These are phyloP conservation scores for Penicillium carneum DNA, from an alignment of 2,329 filamentous ascomycete genomes.

Conservation along the genomic window DNA sequence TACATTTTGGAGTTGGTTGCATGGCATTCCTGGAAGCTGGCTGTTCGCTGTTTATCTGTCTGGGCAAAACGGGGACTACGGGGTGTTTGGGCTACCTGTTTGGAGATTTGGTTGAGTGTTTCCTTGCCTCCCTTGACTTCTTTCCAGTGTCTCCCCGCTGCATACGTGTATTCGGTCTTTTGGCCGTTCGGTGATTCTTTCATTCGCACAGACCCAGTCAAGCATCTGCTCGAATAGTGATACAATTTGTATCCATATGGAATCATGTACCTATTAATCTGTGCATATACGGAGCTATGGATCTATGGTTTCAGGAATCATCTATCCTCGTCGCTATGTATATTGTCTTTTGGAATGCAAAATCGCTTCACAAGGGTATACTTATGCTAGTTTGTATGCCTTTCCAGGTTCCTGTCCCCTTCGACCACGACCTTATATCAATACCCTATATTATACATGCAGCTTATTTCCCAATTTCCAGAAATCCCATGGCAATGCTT, in stretches of 20 bases:
- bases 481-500: slow-evolving; percentile 44
- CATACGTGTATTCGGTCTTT: slow-evolving; percentile 8
- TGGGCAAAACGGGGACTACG: slow-evolving; percentile 20
- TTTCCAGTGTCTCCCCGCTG: not conserved
- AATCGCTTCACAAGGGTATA: slow-evolving; percentile 9
- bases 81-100: slow-evolving; percentile 29
- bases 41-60: slow-evolving; percentile 27
- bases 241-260: not conserved
- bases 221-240: not conserved
- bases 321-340: not conserved
- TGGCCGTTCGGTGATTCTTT: not conserved
- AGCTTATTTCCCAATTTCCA: slow-evolving; percentile 39
- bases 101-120: not conserved
- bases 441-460: not conserved
- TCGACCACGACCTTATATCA: too few relatives aligned
- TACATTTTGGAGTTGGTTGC: slow-evolving; percentile 46
- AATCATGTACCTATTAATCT: not conserved
- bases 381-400: not conserved
- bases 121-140: not conserved
- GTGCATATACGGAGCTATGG: not conserved
- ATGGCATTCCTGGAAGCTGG: slow-evolving; percentile 38
- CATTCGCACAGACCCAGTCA: not conserved
- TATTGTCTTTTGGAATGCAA: slow-evolving; percentile 4
- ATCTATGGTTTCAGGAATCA: not conserved
- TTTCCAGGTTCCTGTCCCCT: not conserved